Percentiles rank a stretch among this genome's conserved stretches.
Conservation (phyloP, 805 yeast genomes). For the Cyberlindnera samutprakarnensis region DNA sequence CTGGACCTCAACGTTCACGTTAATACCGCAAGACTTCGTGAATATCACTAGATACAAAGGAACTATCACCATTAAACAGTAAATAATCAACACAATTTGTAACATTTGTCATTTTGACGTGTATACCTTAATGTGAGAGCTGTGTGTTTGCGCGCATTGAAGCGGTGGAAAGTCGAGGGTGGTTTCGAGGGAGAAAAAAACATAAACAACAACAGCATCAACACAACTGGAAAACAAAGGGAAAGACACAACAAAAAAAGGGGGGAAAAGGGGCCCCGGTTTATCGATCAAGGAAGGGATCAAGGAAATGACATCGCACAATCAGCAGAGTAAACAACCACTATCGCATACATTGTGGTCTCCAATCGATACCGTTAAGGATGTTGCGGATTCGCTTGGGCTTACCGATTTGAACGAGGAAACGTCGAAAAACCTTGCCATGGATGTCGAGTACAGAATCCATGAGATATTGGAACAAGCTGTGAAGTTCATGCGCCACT, state of each 20-base stretch:
- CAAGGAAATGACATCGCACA: constrained; percentile 4
- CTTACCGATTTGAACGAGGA: constrained; percentile 75
- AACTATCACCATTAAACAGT: neutral
- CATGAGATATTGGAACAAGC: constrained; percentile 96
- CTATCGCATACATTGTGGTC: constrained; percentile 93
- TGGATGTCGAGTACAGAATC: constrained; percentile 98
- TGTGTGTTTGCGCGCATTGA: no score
- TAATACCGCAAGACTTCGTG: constrained; percentile 60
- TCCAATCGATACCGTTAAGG: constrained; percentile 93
- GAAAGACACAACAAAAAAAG: no score
- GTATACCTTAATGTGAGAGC: no score
- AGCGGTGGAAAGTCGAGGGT: no score
- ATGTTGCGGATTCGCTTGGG: constrained; percentile 91
- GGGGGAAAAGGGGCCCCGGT: no score
- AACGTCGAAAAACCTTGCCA: constrained; percentile 88
- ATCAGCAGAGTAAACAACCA: constrained; percentile 30
- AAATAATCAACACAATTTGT: no score
- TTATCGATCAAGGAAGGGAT: no score
- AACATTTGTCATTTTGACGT: no score
- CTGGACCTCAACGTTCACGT: constrained; percentile 79
- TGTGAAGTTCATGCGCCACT: constrained; percentile 89
- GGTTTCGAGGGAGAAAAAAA: no score
- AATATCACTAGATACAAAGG: constrained; percentile 11
- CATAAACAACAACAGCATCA: no score
- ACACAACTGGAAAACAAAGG: no score